A percentile compares a stretch with the other conserved stretches of the same genome.
Conservation (phyloP, 2,329 filamentous ascomycete species). For the Trichophaea hybrida region DNA sequence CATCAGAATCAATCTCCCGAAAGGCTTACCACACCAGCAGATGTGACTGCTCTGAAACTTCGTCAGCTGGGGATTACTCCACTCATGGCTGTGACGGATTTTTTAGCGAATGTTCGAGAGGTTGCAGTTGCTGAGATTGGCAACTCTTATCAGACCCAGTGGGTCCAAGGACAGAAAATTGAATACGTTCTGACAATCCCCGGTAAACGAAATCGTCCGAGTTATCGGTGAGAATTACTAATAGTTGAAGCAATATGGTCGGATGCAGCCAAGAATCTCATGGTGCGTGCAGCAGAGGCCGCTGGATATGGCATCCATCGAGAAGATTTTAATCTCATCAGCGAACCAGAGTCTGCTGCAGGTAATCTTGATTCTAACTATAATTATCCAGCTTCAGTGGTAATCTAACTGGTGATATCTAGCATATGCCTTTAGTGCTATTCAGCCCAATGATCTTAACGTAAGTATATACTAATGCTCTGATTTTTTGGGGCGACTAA, state of each 20-base stretch:
- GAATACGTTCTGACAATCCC: background rate
- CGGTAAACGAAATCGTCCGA: no score
- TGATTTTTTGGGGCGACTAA: no score
- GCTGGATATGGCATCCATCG: slow-evolving; percentile 54
- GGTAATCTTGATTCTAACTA: no score
- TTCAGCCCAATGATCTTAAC: slow-evolving; percentile 17
- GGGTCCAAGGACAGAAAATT: background rate
- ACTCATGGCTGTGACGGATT: background rate
- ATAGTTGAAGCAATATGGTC: slow-evolving; percentile 62
- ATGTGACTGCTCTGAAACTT: background rate
- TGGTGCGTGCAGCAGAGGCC: slow-evolving; percentile 58
- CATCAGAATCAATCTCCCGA: background rate
- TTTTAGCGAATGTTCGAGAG: background rate
- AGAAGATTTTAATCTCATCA: slow-evolving; percentile 21
- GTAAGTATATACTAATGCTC: background rate
- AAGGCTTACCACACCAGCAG: background rate
- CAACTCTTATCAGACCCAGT: background rate
- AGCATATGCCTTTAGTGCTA: slow-evolving; percentile 17
- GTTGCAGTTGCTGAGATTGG: background rate
- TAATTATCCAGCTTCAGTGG: no score
- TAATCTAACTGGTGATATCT: no score
- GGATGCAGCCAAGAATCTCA: slow-evolving; percentile 69
- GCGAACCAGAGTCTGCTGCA: slow-evolving; percentile 25
- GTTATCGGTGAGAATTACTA: no score
- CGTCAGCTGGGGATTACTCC: background rate